Base-by-base conservation (phyloP, 345 rosid species). In the Citrus cavaleriei region DNA sequence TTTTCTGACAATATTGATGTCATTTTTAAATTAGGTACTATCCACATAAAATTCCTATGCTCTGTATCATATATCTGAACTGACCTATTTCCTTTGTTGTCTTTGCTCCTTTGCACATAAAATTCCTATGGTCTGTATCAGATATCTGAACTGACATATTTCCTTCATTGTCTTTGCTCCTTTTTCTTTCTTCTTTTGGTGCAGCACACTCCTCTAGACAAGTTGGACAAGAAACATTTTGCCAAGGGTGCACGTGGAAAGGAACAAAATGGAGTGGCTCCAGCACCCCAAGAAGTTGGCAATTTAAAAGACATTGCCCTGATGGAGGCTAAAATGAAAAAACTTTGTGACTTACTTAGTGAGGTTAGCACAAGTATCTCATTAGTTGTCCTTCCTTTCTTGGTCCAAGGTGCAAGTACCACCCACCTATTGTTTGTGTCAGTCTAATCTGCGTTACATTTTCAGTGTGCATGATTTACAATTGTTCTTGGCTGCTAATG, bases 151-250 rank as follows among this genome's bases (percentile, higher is more conserved):
- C 76, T 55, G 6, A 35, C 35, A 8, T 16, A 18, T 65, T 66
- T 46, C 28, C 35, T 25, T 66, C 37, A 32, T 13, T 38, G 32
- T 81, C n/a, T 27, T 14, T 30, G 67, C 60, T 70, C 49, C 8
- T 57, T 57, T 81, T 18, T 9, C 10, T n/a, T 65, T 32, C 10
- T 74, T 34, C 42, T 68, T 13, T 25, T 18, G 58, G n/a, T 82
- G 82, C 93, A 97, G 98, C 76, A 91, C 82, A 91, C 91, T 2
- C 90, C 96, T 78, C 83, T 97, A 78, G 98, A 93, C 68, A 87
- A 87, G 82, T 86, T 94, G 86, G 98, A 93, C 85, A 93, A 86
- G 87, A 97, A 93, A 83, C 97, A 97, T 84, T 94, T 97, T 88
- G 93, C 91, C 3, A 97, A 89, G 84, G 88, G 90, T 68, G 80